Evolutionary conservation across 2,329 filamentous ascomycete genomes (phyloP), one percentile per base, ranked within the genome.

Genomic region (Chaetomiaceae sp.): DNA sequence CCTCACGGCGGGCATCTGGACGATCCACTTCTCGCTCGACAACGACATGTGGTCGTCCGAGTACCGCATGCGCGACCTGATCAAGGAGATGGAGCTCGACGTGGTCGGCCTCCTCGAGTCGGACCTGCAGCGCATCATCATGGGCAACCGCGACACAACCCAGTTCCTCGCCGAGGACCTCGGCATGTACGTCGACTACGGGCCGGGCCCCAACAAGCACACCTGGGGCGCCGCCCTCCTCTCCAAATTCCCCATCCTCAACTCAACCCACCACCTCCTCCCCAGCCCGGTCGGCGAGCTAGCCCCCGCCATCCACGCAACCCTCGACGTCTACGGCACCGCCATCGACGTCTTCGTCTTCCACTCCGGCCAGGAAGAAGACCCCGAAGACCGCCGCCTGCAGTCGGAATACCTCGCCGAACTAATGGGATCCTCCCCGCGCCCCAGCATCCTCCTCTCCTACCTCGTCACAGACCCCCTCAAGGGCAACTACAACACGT

Each of bases 41-140:
- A 97, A 99, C 62, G 87, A 96, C 67, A 96, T 97, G 91, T 97
- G 90, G 89, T 92, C 89, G 9, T 96, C 92, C 0, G 93, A 99
- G 69, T 83, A 87, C 61, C 90, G 93, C 56, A 95, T 96, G 83
- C 86, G 89, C 52, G 86, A 96, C 72, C 76, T 95, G 13, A 85
- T 96, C 69, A 84, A 89, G 64, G 93, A 97, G 63, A 74, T 96
- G n/a, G 93, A 99, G 69, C 74, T 99, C n/a, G 93, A 99, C 64
- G 89, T 99, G 5, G 80, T 99, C 41, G 93, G 93, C n/a, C 79
- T 99, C 17, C 78, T 99, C 0, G 93, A 99, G 69, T 87, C 86
- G 0, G 93, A 99, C 66, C 79, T 89, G 31, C 93, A 99, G 72
- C 88, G 92, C 60, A 96, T 99, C 71, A 99, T 99, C 74, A 99